Conservation (phyloP, 2,329 filamentous ascomycete genomes). For the Tricladium varicosporioides region DNA sequence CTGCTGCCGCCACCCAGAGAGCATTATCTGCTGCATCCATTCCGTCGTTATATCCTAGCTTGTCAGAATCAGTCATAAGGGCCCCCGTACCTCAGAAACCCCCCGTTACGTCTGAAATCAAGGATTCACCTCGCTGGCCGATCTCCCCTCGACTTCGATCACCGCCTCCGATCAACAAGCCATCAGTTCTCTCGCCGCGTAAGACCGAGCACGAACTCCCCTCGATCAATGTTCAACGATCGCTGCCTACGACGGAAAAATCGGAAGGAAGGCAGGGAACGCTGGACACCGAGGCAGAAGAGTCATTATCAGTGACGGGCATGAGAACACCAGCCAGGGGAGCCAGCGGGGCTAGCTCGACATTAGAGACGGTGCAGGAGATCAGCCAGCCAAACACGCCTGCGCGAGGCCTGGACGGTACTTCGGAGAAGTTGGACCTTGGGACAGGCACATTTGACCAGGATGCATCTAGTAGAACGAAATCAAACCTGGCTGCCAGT, state of each 20-base stretch:
- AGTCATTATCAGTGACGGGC: constrained; percentile 37
- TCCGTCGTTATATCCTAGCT: constrained; percentile 60
- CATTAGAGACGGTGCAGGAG: constrained; percentile 89
- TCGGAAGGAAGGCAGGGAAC: constrained; percentile 22
- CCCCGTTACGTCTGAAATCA: constrained; percentile 46
- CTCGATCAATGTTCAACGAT: constrained; percentile 51
- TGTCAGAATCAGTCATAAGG: constrained; percentile 60
- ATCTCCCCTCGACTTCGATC: constrained; percentile 75
- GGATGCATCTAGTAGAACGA: constrained; percentile 38
- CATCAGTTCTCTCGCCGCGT: constrained; percentile 43
- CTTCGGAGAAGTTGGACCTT: constrained; percentile 46
- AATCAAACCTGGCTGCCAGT: constrained; percentile 42
- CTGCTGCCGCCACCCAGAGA: constrained; percentile 62
- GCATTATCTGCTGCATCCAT: constrained; percentile 67
- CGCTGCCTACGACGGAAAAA: constrained; percentile 41
- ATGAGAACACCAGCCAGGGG: constrained; percentile 60
- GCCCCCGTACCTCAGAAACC: constrained; percentile 65
- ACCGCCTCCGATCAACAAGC: constrained; percentile 61
- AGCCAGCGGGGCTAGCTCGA: constrained; percentile 56
- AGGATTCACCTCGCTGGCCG: constrained; percentile 69
- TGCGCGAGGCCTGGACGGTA: constrained; percentile 45
- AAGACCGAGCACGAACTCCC: constrained; percentile 51
- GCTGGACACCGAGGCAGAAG: constrained; percentile 29
- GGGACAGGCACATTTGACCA: constrained; percentile 40
- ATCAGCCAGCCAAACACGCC: constrained; percentile 76